Conservation (phyloP, 352 stramenopile species). For the Phytophthora vignae region DNA sequence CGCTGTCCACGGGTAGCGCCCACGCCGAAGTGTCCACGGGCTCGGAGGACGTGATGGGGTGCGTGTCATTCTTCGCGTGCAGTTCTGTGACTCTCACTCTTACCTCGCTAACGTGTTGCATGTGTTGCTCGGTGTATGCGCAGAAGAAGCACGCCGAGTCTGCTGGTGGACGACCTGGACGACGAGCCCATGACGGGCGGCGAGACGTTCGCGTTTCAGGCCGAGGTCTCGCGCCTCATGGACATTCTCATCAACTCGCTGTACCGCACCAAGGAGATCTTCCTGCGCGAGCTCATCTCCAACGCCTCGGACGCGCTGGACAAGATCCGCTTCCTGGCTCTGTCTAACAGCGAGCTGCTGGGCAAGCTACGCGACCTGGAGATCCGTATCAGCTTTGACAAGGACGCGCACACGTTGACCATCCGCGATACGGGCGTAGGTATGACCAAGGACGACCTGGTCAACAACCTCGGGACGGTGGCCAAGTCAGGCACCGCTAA, state of each 20-base stretch:
- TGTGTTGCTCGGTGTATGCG: constrained; percentile 9
- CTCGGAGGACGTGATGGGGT: constrained; percentile 53
- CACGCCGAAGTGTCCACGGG: constrained; percentile 48
- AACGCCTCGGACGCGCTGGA: constrained; percentile 99
- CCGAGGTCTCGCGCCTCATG: constrained; percentile 98
- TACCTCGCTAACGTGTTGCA: background rate
- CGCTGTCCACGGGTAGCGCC: constrained; percentile 25
- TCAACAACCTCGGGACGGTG: constrained; percentile 97
- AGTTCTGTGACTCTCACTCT: background rate
- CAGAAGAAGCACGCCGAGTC: constrained; percentile 43
- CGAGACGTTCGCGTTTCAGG: constrained; percentile 94
- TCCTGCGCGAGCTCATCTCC: constrained; percentile 99
- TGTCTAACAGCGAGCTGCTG: constrained; percentile 90
- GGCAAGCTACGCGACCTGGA: constrained; percentile 92
- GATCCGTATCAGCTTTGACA: constrained; percentile 98
- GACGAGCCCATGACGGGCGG: constrained; percentile 50
- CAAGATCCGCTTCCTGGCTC: constrained; percentile 98
- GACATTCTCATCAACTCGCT: constrained; percentile 99
- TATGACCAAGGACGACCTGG: constrained; percentile 99
- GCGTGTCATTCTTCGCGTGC: constrained; percentile 10
- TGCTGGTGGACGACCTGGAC: constrained; percentile 59
- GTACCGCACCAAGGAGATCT: constrained; percentile 98
- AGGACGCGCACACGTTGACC: constrained; percentile 96
- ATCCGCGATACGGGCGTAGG: constrained; percentile 98
- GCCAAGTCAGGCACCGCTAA: constrained; percentile 99